Conservation (phyloP, 2,329 filamentous ascomycete species). For the Ceratocystis huliohia region DNA sequence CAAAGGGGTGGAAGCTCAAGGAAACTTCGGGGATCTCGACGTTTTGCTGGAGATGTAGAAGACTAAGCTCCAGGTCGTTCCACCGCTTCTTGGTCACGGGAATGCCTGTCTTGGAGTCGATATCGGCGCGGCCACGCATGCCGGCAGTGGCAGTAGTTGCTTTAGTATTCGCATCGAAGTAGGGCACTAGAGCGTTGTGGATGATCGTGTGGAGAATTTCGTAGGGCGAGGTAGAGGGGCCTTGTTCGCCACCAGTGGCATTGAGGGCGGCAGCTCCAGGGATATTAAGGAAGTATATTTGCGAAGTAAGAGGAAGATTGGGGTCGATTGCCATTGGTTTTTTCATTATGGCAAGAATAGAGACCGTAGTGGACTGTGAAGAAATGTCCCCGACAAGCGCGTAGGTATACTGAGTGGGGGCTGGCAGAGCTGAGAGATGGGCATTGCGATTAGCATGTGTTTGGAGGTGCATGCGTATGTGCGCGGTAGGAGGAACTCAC, state of each 20-base stretch:
- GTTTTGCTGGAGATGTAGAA: conserved; percentile 91
- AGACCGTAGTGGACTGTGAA: conserved; percentile 63
- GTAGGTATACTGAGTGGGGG: conserved; percentile 53
- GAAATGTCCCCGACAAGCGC: conserved; percentile 71
- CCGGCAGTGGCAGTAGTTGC: conserved; percentile 52
- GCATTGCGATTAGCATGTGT: background rate
- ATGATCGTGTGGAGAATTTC: conserved; percentile 87
- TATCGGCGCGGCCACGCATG: conserved; percentile 61
- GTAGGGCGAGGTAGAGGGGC: conserved; percentile 66
- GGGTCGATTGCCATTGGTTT: conserved; percentile 78
- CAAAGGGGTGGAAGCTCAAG: conserved; percentile 74
- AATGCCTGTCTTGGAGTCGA: conserved; percentile 85
- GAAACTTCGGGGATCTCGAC: conserved; percentile 92
- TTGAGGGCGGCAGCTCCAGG: conserved; percentile 65
- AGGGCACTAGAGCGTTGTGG: conserved; percentile 81
- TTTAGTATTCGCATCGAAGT: conserved; percentile 94
- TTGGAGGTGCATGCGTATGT: background rate
- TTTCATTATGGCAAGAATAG: conserved; percentile 83
- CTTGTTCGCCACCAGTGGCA: conserved; percentile 55
- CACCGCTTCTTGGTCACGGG: conserved; percentile 96
- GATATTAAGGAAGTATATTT: conserved; percentile 87
- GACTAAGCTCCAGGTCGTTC: conserved; percentile 79
- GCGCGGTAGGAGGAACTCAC: conserved; percentile 28
- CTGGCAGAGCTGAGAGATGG: conserved; percentile 25
- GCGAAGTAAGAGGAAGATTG: conserved; percentile 64